Base-by-base conservation (phyloP, 2,329 filamentous ascomycete species). In the Coleophoma eucalyptorum region DNA sequence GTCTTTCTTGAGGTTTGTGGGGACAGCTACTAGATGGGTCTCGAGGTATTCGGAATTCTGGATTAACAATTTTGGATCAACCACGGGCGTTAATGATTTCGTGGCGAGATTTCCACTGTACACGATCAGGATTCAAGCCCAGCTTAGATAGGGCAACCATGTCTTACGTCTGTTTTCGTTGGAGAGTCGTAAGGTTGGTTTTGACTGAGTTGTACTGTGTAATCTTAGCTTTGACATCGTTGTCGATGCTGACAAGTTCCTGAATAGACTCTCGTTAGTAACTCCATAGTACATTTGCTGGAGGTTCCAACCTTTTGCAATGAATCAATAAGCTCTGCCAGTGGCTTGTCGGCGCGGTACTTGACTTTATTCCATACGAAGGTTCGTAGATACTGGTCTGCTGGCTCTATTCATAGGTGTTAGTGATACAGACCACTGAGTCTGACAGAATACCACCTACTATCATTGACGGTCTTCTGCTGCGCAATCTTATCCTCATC, bases 361-460 rank as follows among this genome's bases (percentile, higher is more conserved):
- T 96, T 94, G 72, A 96, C 90, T 72, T 94, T 97, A 75, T 97
- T 97, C 94, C 94, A 99, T 58, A 83, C 81, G 71, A 97, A 99
- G 50, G 81, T 86, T 65, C 86, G 83, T 43, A 99, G 76, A 67
- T 97, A 99, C 67, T 93, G 87, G 62, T 97, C 93, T 54, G 93
- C 91, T n/a, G 94, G 92, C 70, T 96, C 93, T 97, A 44, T 52
- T 34, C 51, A 54, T 15, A 57, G n/a, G 21, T 13, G 16, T 45
- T n/a, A 47, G 45, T 20, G 38, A 44, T 21, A 8, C 18, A 21
- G 10, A 16, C 7, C n/a, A 19, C 40, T 32, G 5, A 35, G 10
- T 8, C 2, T 16, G 15, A 20, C n/a, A n/a, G 8, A 15, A 5
- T 34, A 40, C 65, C 93, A 89, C 63, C 93, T 89, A 46, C 88